phyloP scores from a whole-genome alignment of 2,329 filamentous ascomycete genomes.

The Aspergillus ibericus region DNA sequence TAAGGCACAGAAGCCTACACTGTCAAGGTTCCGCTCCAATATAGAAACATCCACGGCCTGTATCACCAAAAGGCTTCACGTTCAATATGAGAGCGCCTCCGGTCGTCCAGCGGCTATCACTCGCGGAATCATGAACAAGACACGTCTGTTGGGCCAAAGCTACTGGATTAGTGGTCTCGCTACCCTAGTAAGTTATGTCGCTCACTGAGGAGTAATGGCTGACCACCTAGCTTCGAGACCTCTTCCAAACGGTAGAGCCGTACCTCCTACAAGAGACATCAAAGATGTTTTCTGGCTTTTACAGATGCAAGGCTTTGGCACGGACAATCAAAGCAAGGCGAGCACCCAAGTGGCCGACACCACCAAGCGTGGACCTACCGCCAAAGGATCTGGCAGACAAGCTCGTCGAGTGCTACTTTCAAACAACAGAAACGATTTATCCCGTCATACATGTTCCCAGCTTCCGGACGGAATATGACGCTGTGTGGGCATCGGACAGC shows the following conservation, averaged over 20 bases:
- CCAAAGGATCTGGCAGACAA: conserved; percentile 45
- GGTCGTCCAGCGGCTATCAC: conserved; percentile 31
- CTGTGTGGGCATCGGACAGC: conserved; percentile 45
- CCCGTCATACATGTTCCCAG: conserved; percentile 59
- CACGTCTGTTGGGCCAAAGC: conserved; percentile 56
- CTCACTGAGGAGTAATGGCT: not conserved
- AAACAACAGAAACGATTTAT: conserved; percentile 55
- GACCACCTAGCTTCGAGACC: conserved; percentile 17
- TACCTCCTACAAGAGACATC: conserved; percentile 40
- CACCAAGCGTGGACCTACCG: conserved; percentile 48
- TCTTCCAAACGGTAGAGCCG: conserved; percentile 49
- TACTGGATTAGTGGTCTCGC: conserved; percentile 55
- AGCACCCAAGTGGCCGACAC: conserved; percentile 50
- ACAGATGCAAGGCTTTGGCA: conserved; percentile 56
- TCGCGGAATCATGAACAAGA: conserved; percentile 54
- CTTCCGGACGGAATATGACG: conserved; percentile 57
- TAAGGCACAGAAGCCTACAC: conserved; percentile 17
- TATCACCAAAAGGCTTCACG: conserved; percentile 47
- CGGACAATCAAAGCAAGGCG: conserved; percentile 54
- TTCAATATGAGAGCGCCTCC: conserved; percentile 37
- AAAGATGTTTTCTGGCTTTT: conserved; percentile 38
- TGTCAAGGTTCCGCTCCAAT: conserved; percentile 25
- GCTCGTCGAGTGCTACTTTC: conserved; percentile 56
- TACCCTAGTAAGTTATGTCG: conserved; percentile 41
- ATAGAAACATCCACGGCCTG: conserved; percentile 42